phyloP scores from a whole-genome alignment of 2,329 filamentous ascomycete genomes.

The Albophoma yamanashiensis region DNA sequence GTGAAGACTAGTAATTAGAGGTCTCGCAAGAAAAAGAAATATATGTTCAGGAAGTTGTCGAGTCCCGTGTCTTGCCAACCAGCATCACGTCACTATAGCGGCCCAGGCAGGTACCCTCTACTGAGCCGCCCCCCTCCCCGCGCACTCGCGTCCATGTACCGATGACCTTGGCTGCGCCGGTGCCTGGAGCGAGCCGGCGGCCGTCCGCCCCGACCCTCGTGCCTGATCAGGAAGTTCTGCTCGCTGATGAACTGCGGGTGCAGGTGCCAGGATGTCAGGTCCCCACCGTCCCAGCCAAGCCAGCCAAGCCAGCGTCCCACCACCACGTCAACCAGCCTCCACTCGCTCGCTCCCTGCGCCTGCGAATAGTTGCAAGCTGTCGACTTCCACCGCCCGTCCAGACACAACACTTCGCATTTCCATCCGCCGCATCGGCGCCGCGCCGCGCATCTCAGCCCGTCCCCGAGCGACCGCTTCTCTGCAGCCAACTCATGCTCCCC shows the following conservation, averaged over 20 bases:
- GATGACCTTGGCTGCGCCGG: background rate
- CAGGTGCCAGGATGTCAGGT: background rate
- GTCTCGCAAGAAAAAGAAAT: no score
- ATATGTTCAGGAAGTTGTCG: no score
- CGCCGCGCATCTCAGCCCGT: background rate
- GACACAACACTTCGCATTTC: background rate
- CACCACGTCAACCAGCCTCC: background rate
- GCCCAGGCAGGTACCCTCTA: background rate
- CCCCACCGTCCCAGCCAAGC: no score
- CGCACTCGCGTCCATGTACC: background rate
- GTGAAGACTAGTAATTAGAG: no score
- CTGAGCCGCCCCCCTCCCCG: accelerated
- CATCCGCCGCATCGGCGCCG: background rate
- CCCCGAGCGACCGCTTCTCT: background rate
- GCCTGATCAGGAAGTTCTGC: background rate
- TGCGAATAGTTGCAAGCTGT: background rate
- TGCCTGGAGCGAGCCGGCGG: background rate
- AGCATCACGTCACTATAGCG: no score
- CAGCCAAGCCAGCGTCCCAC: no score
- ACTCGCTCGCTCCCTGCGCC: background rate
- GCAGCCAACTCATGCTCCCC: slow-evolving; percentile 9
- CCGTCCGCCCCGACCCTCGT: background rate
- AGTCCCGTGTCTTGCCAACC: no score
- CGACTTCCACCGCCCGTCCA: background rate
- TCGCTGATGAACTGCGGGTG: background rate